Evolutionary conservation across 768 basidiomycete species (phyloP).

Genomic region (Pulveroboletus sp.): DNA sequence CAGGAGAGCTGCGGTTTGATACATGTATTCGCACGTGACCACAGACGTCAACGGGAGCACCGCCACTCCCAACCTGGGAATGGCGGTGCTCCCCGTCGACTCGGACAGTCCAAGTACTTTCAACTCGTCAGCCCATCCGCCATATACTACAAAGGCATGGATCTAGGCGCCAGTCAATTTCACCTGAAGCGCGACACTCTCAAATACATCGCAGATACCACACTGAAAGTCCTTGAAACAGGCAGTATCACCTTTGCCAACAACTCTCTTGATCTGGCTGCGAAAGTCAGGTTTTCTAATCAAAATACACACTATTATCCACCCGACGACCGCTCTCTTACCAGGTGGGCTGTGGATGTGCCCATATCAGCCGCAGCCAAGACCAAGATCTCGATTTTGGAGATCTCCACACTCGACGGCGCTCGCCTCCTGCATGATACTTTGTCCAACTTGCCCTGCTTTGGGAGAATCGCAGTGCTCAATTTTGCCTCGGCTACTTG

Average conservation of each 20-base stretch:
- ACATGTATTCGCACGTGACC: neutral
- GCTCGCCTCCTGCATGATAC: conserved; percentile 40
- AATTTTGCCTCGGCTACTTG: conserved; percentile 77
- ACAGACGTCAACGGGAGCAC: too few relatives aligned
- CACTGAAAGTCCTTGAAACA: conserved; percentile 44
- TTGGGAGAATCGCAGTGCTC: conserved; percentile 54
- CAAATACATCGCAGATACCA: conserved; percentile 49
- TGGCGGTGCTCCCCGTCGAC: too few relatives aligned
- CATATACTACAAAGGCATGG: conserved; percentile 9
- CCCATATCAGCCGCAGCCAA: conserved; percentile 10
- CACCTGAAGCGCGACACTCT: conserved; percentile 14
- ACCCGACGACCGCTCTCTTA: conserved; percentile 43
- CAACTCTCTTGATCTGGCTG: conserved; percentile 33
- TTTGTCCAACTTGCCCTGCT: conserved; percentile 9
- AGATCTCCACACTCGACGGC: conserved; percentile 64
- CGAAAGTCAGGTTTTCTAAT: conserved; percentile 32
- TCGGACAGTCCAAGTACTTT: too few relatives aligned
- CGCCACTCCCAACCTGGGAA: too few relatives aligned
- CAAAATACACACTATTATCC: conserved; percentile 52
- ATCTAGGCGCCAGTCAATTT: neutral
- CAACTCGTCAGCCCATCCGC: too few relatives aligned
- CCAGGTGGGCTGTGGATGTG: conserved; percentile 40
- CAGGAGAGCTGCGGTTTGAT: neutral
- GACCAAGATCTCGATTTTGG: conserved; percentile 47
- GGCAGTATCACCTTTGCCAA: conserved; percentile 39